Percentiles rank a stretch among this genome's conserved stretches.
Evolutionary conservation across 768 basidiomycete species (phyloP).

Genomic region (Dioszegia crocea): DNA sequence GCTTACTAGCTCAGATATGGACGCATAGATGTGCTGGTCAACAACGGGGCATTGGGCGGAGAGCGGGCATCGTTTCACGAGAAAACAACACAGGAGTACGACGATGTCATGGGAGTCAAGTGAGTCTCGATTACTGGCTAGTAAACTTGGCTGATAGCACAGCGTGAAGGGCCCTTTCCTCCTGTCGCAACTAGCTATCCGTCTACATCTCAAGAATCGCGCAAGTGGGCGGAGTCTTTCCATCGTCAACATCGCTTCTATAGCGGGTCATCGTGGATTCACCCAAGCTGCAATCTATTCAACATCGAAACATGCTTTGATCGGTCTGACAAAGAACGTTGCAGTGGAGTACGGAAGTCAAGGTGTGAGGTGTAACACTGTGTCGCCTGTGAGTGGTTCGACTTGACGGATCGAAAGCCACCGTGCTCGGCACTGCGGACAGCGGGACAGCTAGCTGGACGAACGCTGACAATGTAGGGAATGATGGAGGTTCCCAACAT

Average conservation of each 20-base stretch:
- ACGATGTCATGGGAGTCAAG: conserved; percentile 30
- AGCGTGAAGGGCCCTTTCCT: conserved; percentile 18
- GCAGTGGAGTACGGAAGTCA: conserved; percentile 11
- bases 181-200: conserved; percentile 10
- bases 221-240: not conserved
- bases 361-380: conserved; percentile 11
- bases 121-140: conserved; percentile 12
- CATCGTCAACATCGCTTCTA: conserved; percentile 20
- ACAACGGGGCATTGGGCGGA: conserved; percentile 18
- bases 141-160: not conserved
- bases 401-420: no score
- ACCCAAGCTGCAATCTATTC: conserved; percentile 8
- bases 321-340: conserved; percentile 12
- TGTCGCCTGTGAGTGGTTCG: conserved; percentile 13
- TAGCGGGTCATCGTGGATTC: not conserved
- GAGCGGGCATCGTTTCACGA: conserved; percentile 4
- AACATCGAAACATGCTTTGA: conserved; percentile 13
- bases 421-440: no score
- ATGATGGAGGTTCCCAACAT: conserved; percentile 21
- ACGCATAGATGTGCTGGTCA: conserved; percentile 16
- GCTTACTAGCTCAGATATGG: conserved; percentile 9
- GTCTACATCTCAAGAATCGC: conserved; percentile 11
- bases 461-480: conserved; percentile 7
- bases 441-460: not conserved
- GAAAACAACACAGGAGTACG: conserved; percentile 14